Percentiles rank a stretch among this genome's conserved stretches.
These are phyloP conservation scores for Laguncularia racemosa DNA, from an alignment of 345 rosid genomes.

Conservation along the genomic window DNA sequence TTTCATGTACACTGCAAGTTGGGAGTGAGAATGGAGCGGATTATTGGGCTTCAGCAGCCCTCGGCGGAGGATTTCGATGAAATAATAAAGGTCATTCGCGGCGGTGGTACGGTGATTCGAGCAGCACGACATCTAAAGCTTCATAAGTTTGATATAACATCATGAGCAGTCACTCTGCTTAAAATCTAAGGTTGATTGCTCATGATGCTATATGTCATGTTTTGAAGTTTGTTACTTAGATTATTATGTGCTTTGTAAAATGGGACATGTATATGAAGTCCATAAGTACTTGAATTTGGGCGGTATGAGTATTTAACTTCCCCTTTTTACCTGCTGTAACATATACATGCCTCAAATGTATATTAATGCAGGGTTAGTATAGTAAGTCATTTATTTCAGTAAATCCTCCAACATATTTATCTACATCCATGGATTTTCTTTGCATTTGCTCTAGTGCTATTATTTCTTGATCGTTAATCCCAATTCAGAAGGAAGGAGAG, in stretches of 20 bases:
- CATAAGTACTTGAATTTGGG: not conserved
- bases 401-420: not conserved
- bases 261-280: not conserved
- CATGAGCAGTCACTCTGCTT: constrained; percentile 98
- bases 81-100: too few relatives aligned
- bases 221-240: constrained; percentile 4
- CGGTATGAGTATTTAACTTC: not conserved
- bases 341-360: not conserved
- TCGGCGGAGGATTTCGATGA: constrained; percentile 33
- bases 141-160: constrained; percentile 57
- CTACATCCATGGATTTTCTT: too few relatives aligned
- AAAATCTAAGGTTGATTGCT: constrained; percentile 92
- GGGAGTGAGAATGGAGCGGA: constrained; percentile 59
- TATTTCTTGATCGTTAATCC: too few relatives aligned
- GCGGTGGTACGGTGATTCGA: too few relatives aligned
- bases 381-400: not conserved
- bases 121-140: too few relatives aligned
- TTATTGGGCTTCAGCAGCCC: constrained; percentile 61
- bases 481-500: too few relatives aligned
- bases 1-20: constrained; percentile 59
- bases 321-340: constrained; percentile 5
- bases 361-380: constrained; percentile 3
- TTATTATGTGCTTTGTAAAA: not conserved
- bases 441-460: not conserved
- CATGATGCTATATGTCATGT: constrained; percentile 75